Conservation (phyloP, 1,139 yeast species). For the Kodamaea sp. region DNA sequence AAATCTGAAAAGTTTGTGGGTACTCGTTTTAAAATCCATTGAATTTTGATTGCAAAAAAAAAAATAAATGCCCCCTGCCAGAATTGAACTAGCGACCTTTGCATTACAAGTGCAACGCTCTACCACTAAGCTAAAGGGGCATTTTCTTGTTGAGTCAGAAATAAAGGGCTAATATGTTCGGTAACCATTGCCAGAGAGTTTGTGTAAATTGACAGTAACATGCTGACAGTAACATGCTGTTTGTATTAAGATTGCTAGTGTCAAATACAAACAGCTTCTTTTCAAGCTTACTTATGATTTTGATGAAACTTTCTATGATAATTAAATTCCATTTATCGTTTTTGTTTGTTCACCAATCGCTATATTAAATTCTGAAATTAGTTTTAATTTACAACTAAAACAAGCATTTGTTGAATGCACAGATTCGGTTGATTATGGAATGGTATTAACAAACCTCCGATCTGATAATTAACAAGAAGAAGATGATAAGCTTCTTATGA, state of each 20-base stretch:
- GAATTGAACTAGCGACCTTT: conserved; percentile 94
- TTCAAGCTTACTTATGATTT: conserved; percentile 6
- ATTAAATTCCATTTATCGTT: conserved; percentile 12
- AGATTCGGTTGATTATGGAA: too few species aligned
- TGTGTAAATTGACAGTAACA: conserved; percentile 9
- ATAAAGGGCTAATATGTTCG: too few species aligned
- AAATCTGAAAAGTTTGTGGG: too few species aligned
- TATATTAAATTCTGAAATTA: conserved; percentile 4
- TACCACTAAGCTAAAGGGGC: conserved; percentile 93
- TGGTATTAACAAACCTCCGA: too few species aligned
- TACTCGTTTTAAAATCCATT: too few species aligned
- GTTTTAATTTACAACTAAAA: too few species aligned
- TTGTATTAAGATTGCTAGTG: conserved; percentile 11
- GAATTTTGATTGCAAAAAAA: too few species aligned
- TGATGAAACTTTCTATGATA: conserved; percentile 3
- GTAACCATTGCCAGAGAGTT: conserved; percentile 6
- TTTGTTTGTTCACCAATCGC: conserved; percentile 12
- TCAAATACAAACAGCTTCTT: conserved; percentile 3
- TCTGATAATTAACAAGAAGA: too few species aligned
- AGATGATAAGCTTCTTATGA: too few species aligned
- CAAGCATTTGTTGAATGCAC: too few species aligned
- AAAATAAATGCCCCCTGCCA: conserved; percentile 67
- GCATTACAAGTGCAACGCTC: conserved; percentile 96
- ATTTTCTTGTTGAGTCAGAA: too few species aligned
- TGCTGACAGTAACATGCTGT: conserved; percentile 15